Evolutionary conservation across 140 eudicot genomes (phyloP).

Genomic region (Anethum foeniculum): DNA sequence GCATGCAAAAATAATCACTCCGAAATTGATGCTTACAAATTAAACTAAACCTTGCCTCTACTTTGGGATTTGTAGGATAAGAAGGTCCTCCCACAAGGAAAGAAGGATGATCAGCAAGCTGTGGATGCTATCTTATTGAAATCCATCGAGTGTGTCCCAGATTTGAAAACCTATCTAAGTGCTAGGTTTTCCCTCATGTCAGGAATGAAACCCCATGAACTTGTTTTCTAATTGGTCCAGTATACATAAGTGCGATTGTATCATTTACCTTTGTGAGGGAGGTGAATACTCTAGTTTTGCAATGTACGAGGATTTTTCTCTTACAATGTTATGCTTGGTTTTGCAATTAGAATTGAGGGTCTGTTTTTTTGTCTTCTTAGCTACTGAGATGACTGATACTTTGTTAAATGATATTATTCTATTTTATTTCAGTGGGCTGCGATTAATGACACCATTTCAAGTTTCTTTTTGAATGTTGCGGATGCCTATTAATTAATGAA

Average conservation of each 20-base stretch:
- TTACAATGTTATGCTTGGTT: neutral
- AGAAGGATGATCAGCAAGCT: slow-evolving; percentile 78
- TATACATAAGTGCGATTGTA: neutral
- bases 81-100: slow-evolving; percentile 53
- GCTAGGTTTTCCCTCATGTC: slow-evolving; percentile 67
- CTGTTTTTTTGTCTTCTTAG: neutral
- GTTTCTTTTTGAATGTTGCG: neutral
- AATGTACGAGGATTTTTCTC: slow-evolving; percentile 3
- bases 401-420: neutral
- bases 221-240: slow-evolving; percentile 36
- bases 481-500: neutral
- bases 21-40: neutral
- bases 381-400: neutral
- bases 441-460: neutral
- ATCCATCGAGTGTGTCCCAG: slow-evolving; percentile 49
- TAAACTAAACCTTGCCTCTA: neutral
- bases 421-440: neutral
- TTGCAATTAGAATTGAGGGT: neutral
- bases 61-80: slow-evolving; percentile 38
- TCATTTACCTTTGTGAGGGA: neutral
- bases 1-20: neutral
- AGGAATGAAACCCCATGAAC: slow-evolving; percentile 78
- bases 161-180: slow-evolving; percentile 55
- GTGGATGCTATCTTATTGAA: slow-evolving; percentile 55
- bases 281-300: slow-evolving; percentile 5